Conservation (phyloP, 768 basidiomycete genomes). For the Podaxis sp. region DNA sequence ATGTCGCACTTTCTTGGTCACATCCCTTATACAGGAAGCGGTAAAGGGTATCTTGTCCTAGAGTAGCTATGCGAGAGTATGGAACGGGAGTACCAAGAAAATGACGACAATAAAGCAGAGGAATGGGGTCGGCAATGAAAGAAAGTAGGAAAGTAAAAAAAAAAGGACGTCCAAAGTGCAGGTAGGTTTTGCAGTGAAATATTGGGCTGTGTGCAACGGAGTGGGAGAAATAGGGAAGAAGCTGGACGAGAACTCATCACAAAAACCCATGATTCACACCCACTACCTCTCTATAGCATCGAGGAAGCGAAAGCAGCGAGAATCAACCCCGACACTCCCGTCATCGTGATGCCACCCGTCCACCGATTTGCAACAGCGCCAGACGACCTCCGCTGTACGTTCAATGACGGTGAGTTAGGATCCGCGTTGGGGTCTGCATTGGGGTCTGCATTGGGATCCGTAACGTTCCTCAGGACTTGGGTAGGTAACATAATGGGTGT, state of each 20-base stretch:
- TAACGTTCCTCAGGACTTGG: conserved; percentile 56
- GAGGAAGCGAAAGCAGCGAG: conserved; percentile 28
- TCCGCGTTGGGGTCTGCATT: conserved; percentile 5
- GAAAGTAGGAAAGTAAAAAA: conserved; percentile 7
- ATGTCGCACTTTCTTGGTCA: background rate
- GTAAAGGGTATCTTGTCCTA: conserved; percentile 11
- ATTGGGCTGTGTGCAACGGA: conserved; percentile 13
- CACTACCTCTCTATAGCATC: conserved; percentile 29
- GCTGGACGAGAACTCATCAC: conserved; percentile 16
- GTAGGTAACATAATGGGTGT: conserved; percentile 90
- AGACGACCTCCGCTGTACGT: conserved; percentile 24
- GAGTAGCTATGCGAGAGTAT: conserved; percentile 5
- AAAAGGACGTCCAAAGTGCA: conserved; percentile 14
- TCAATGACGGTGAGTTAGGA: conserved; percentile 18
- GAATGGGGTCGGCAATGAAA: conserved; percentile 10
- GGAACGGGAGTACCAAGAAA: background rate
- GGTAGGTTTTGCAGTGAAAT: background rate
- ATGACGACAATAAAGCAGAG: conserved; percentile 6
- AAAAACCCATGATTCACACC: background rate
- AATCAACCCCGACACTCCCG: conserved; percentile 30
- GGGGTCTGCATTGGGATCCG: conserved; percentile 21
- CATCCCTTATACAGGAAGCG: conserved; percentile 1
- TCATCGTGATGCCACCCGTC: conserved; percentile 23
- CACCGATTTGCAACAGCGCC: conserved; percentile 26
- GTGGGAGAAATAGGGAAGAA: conserved; percentile 5